Conservation (phyloP, 805 yeast species). For the Dipodascus geniculatus region DNA sequence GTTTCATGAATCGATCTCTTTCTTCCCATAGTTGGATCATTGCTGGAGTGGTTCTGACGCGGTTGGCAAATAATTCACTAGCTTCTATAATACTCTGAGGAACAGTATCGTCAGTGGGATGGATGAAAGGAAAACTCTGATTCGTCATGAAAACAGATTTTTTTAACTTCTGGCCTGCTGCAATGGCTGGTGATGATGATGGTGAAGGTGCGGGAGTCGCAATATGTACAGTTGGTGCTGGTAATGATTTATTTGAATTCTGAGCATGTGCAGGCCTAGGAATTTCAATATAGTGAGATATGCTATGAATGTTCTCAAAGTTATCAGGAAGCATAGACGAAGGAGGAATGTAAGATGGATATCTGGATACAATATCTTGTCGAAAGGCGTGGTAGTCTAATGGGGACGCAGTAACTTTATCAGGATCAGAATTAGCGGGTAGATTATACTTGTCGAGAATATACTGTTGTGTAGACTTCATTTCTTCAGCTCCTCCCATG, state of each 20-base stretch:
- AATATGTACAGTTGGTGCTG: constrained; percentile 49
- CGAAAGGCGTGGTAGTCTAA: constrained; percentile 74
- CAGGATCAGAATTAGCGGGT: constrained; percentile 10
- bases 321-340: constrained; percentile 35
- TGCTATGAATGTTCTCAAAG: constrained; percentile 38
- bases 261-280: constrained; percentile 41
- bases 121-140: constrained; percentile 54
- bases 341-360: constrained; percentile 56
- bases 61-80: constrained; percentile 46
- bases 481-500: constrained; percentile 44
- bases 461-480: constrained; percentile 35
- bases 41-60: constrained; percentile 56
- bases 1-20: constrained; percentile 55
- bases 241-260: constrained; percentile 33
- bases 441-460: constrained; percentile 33
- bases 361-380: constrained; percentile 61
- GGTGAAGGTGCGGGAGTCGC: constrained; percentile 91
- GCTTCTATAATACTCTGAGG: constrained; percentile 80
- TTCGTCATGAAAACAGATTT: constrained; percentile 45
- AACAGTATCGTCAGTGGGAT: constrained; percentile 39
- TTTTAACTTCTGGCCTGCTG: constrained; percentile 21
- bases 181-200: constrained; percentile 38
- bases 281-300: constrained; percentile 47
- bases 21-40: constrained; percentile 61
- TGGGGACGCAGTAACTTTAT: constrained; percentile 50